Evolutionary conservation across 2,329 filamentous ascomycete genomes (phyloP), one percentile per base, ranked within the genome.

Genomic region (Exutisphaerella laricina): DNA sequence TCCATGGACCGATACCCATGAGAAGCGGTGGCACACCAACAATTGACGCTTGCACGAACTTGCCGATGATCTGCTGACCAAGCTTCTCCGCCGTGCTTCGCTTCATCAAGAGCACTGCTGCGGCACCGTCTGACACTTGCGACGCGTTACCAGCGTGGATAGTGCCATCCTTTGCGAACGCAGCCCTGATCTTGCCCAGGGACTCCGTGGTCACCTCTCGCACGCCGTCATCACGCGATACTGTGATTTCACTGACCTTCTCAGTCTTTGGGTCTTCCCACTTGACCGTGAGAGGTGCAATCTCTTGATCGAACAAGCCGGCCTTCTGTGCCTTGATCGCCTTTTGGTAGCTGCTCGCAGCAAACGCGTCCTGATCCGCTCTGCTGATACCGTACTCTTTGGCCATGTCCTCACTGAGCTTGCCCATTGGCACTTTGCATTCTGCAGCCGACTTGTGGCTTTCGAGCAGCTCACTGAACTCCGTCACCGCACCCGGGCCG

Each of bases 351-450:
- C 88, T 94, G 3, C 74, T 70, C n/a, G 90, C 90, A 10, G 92
- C 92, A 66, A 97, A 98, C n/a, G 79, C 79, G 65, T 98, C 92
- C 69, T 97, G 92, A 39, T 77, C 71, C 8, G 74, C 70, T 49
- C 92, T 84, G 44, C 72, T 61, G 61, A 97, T 79, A 46, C 76
- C 74, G 59, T 84, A 80, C 64, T 88, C 88, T 69, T 88, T 85
- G 56, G 90, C 92, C 90, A 97, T 96, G 61, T 90, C 69, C 70
- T 98, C 92, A 20, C 88, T 95, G 37, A 97, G 75, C 8, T 88
- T 78, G 58, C 90, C 90, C 92, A 97, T 97, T 65, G 88, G 83
- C 3, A 97, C 90, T 72, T 94, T 96, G 81, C 92, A 98, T 77
- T 96, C 94, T 60, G 85, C 85, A 17, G 89, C 78, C 63, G 92